Conservation (phyloP, 140 eudicot genomes). For the Stevia rebaudiana region DNA sequence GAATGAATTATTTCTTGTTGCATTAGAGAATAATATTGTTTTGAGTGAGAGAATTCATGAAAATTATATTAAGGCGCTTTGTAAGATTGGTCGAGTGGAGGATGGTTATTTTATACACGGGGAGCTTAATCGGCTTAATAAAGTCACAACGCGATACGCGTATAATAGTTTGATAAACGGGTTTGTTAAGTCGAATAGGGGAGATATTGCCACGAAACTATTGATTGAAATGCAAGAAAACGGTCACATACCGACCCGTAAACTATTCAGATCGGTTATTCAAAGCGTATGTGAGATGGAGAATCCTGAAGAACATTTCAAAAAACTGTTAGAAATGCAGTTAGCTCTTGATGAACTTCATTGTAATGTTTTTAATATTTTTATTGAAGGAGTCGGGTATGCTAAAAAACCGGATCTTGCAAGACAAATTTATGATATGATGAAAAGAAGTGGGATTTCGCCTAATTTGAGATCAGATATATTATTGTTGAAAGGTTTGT, state of each 20-base stretch:
- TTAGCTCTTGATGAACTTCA: constrained; percentile 25
- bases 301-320: constrained; percentile 42
- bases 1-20: constrained; percentile 57
- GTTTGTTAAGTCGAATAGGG: constrained; percentile 42
- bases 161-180: constrained; percentile 51
- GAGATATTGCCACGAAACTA: constrained; percentile 58
- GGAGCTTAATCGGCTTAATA: constrained; percentile 37
- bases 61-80: constrained; percentile 57
- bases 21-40: constrained; percentile 40
- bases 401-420: constrained; percentile 64
- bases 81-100: constrained; percentile 49
- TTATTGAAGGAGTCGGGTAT: constrained; percentile 71
- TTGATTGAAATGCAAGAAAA: constrained; percentile 81
- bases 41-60: constrained; percentile 33
- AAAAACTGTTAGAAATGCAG: constrained; percentile 59
- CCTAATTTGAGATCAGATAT: constrained; percentile 42
- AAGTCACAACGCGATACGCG: constrained; percentile 29
- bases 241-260: constrained; percentile 40
- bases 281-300: constrained; percentile 53
- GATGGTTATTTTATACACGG: constrained; percentile 56
- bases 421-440: constrained; percentile 45
- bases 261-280: constrained; percentile 38
- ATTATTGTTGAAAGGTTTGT: constrained; percentile 47
- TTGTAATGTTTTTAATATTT: constrained; percentile 31
- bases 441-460: constrained; percentile 36